Evolutionary conservation across 192 early-diverging fungal species (phyloP).

Genomic region (Rhizoclosmatium sp.): DNA sequence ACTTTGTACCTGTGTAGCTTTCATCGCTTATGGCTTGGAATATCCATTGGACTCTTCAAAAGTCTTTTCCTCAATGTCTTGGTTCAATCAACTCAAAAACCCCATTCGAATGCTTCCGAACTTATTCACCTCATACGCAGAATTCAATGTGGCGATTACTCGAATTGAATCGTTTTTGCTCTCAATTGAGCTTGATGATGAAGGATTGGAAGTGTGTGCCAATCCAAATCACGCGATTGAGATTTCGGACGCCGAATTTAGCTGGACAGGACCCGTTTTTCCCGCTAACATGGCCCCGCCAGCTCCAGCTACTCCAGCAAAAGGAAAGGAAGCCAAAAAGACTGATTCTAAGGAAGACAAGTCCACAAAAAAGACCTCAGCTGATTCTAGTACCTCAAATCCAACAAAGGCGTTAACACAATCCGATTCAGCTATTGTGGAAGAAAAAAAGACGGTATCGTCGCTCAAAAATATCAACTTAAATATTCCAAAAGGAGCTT

Average conservation of each 20-base stretch:
- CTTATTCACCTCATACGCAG: constrained; percentile 50
- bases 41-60: constrained; percentile 39
- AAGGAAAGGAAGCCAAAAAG: not conserved
- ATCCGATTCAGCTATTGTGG: constrained; percentile 43
- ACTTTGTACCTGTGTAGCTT: constrained; percentile 48
- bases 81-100: constrained; percentile 50
- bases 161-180: constrained; percentile 59
- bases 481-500: constrained; percentile 52
- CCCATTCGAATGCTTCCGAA: constrained; percentile 61
- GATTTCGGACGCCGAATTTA: constrained; percentile 65
- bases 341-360: constrained; percentile 18
- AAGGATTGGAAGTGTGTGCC: constrained; percentile 40
- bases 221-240: constrained; percentile 48
- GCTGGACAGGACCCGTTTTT: constrained; percentile 50
- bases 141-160: constrained; percentile 56
- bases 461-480: constrained; percentile 61
- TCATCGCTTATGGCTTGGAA: constrained; percentile 49
- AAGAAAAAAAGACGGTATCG: constrained; percentile 61
- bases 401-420: too few species aligned
- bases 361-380: too few species aligned
- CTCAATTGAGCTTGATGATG: constrained; percentile 65
- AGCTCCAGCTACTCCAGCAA: constrained; percentile 46
- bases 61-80: constrained; percentile 56
- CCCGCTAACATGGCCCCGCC: not conserved
- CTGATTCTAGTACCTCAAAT: too few species aligned